Conservation (phyloP, 805 yeast genomes). For the Lipomyces starkeyi region DNA sequence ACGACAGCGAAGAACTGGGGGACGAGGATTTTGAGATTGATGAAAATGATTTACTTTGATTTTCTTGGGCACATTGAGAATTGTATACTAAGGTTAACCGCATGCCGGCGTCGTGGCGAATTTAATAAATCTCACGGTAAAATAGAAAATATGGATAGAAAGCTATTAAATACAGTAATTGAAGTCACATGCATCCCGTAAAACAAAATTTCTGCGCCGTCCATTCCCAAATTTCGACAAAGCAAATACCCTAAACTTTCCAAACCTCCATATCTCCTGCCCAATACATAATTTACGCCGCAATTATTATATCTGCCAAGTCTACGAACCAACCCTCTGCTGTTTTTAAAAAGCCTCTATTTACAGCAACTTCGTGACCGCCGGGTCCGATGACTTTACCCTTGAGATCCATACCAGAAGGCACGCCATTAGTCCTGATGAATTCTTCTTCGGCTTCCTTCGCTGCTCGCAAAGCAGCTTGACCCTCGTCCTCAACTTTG, state of each 20-base stretch:
- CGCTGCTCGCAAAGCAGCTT: conserved; percentile 35
- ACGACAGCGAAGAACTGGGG: background rate
- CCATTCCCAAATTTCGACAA: background rate
- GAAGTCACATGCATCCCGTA: background rate
- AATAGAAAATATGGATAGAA: background rate
- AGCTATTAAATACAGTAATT: background rate
- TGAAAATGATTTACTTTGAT: background rate
- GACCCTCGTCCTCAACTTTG: conserved; percentile 35
- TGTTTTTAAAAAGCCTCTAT: conserved; percentile 4
- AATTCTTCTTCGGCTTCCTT: conserved; percentile 34
- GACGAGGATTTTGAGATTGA: conserved; percentile 3
- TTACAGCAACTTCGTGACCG: conserved; percentile 16
- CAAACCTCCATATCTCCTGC: background rate
- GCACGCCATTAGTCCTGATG: conserved; percentile 27
- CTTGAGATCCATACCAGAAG: conserved; percentile 23
- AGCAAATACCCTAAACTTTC: background rate
- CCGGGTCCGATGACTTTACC: conserved; percentile 25
- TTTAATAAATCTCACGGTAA: background rate
- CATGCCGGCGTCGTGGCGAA: background rate
- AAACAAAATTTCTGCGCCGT: background rate
- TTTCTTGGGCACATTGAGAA: background rate
- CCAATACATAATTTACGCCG: conserved; percentile 7
- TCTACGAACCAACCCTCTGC: conserved; percentile 10
- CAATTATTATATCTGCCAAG: conserved; percentile 23
- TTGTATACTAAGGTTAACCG: background rate